Evolutionary conservation across 2,329 filamentous ascomycete genomes (phyloP).

Genomic region (Raffaelea ambrosiae): DNA sequence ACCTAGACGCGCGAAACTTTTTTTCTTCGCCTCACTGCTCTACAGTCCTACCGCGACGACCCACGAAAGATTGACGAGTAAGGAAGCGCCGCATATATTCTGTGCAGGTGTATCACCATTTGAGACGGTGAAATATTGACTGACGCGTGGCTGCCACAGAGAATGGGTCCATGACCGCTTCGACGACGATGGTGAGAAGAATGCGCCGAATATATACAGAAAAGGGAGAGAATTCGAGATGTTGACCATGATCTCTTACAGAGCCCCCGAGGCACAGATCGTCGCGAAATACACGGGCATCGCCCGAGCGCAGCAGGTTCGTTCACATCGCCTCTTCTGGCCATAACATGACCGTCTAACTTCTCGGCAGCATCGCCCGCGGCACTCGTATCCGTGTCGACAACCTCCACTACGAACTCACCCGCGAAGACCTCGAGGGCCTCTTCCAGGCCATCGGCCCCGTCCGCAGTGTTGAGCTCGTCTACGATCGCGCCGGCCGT

Average conservation of each 20-base stretch:
- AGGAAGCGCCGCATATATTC: no score
- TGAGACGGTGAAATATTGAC: conserved; percentile 5
- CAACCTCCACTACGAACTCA: conserved; percentile 88
- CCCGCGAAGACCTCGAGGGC: conserved; percentile 75
- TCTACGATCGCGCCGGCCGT: conserved; percentile 82
- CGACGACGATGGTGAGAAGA: conserved; percentile 57
- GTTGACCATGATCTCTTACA: no score
- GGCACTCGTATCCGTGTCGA: conserved; percentile 73
- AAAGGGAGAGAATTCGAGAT: background rate
- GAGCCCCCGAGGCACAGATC: background rate
- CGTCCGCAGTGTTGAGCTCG: conserved; percentile 58
- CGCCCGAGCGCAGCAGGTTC: conserved; percentile 3
- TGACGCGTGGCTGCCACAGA: conserved; percentile 32
- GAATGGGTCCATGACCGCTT: conserved; percentile 95
- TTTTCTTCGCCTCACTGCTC: conserved; percentile 26
- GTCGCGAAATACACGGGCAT: conserved; percentile 1
- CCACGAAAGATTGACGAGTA: conserved; percentile 64
- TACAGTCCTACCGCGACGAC: conserved; percentile 53
- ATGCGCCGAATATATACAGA: background rate
- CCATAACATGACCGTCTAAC: background rate
- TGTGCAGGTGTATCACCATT: no score
- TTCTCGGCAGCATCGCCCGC: background rate
- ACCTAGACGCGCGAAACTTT: conserved; percentile 15
- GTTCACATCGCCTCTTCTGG: background rate
- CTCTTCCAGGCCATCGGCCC: conserved; percentile 73